A percentile compares a stretch with the other conserved stretches of the same genome.
phyloP scores from a whole-genome alignment of 352 stramenopile genomes.

The Pythium dissimile region DNA sequence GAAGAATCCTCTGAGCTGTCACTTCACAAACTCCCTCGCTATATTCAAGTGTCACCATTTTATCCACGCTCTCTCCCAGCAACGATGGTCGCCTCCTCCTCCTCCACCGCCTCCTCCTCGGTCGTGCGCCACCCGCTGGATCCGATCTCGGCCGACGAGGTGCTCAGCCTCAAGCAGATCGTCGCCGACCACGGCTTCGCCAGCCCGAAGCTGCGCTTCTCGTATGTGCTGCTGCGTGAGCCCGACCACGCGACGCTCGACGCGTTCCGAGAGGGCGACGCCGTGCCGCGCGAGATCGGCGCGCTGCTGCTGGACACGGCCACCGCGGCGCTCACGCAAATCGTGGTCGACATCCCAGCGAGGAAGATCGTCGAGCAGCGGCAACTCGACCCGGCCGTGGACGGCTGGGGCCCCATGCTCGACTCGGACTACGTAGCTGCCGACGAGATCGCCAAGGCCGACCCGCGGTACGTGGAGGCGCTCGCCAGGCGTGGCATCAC shows the following conservation, averaged over 20 bases:
- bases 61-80: too few species aligned
- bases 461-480: constrained; percentile 34
- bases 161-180: constrained; percentile 41
- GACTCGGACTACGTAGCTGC: constrained; percentile 46
- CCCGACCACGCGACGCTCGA: constrained; percentile 39
- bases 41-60: too few species aligned
- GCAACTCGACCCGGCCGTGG: constrained; percentile 33
- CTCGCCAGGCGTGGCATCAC: constrained; percentile 42
- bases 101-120: constrained; percentile 10
- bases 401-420: constrained; percentile 43
- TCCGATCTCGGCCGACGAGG: constrained; percentile 39
- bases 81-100: too few species aligned
- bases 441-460: constrained; percentile 40
- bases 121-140: constrained; percentile 38
- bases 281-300: constrained; percentile 40
- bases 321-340: constrained; percentile 30
- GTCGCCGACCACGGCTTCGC: constrained; percentile 34
- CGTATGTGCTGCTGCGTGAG: constrained; percentile 53
- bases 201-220: constrained; percentile 34
- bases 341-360: constrained; percentile 39
- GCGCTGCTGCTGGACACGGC: constrained; percentile 35
- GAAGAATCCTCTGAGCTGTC: too few species aligned
- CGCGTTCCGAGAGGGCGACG: constrained; percentile 29
- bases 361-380: constrained; percentile 28
- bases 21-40: too few species aligned